Evolutionary conservation across 148 eudicot genomes (phyloP), one percentile per base, ranked within the genome.

Genomic region (Gaultheria prostrata): DNA sequence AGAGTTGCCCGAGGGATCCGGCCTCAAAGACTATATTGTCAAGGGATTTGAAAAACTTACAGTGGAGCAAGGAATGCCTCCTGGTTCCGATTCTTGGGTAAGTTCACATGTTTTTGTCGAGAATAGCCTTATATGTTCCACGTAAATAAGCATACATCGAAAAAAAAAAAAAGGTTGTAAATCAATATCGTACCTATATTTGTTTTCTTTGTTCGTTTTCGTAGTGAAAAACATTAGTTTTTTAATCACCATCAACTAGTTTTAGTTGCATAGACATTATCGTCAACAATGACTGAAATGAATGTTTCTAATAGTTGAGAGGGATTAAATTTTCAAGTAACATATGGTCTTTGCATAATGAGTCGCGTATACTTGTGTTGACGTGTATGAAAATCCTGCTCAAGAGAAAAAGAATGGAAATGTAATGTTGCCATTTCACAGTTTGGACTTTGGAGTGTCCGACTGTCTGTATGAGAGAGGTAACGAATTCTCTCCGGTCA

Each of bases 51-150:
- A 88, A 65, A 93, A 90, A 53, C 95, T 94, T 39, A 89, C 89
- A 17, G 98, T 94, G 83, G 98, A 91, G 72, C 97, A 93, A 74
- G 98, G 98, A 53, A 82, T 96, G 88, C 98, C 98, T 43, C 98
- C 98, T 32, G 90, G 89, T 83, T 88, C 95, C 17, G 98, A 96
- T 86, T 59, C 92, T 80, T 96, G 98, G 98, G 98, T 96, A 92
- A 81, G 28, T 76, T 30, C 59, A 2, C 50, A n/a, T 50, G 51
- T 17, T 24, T 82, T 77, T 43, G 39, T 30, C 28, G 13, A n/a
- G 12, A 61, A 61, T 5, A 56, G 12, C 8, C 12, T 17, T 21
- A n/a, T 61, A 56, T 4, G 1, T 20, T 56, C 8, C 61, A 65
- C 13, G 8, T 26, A 3, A 65, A 8, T 26, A 61, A 10, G n/a